Base-by-base conservation (phyloP, 1,284 basidiomycete genomes). In the Takashimella koratensis region DNA sequence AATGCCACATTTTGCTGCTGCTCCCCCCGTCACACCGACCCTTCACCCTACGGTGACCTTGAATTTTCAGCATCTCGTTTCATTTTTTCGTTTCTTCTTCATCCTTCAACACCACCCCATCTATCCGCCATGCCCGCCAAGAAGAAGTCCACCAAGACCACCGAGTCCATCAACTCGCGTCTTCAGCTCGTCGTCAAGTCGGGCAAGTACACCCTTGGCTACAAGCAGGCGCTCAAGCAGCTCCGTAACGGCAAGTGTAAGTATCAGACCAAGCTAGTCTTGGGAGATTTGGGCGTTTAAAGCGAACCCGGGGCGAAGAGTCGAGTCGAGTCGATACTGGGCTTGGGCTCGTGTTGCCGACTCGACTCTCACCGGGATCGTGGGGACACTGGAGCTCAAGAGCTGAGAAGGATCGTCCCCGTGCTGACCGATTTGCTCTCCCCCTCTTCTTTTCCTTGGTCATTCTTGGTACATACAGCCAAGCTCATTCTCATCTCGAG, bases 161-260 rank as follows among this genome's bases (percentile, higher is more conserved):
- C 85, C 71, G 95, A 98, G 83, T 93, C 89, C 75, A 96, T 98
- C 81, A 85, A 94, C 74, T 85, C 93, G 70, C 87, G 88, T 76
- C 89, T 98, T 63, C 89, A 92, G 63, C 91, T 99, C 71, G 94
- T 97, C 75, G 94, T 98, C 79, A 98, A 98, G 85, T 97, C 93
- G 66, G 77, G 77, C 62, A 75, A 74, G 79, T 95, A 89, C 84
- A 82, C 83, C 54, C 82, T 96, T 64, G 93, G 94, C 59, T 95
- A 96, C 86, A 96, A 96, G 81, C 90, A 89, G 64, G 91, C 95
- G 52, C 83, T 99, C 71, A 98, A 98, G 85, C 87, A 91, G 81
- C 96, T 98, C 89, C 88, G 96, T 73, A 88, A 81, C 68, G 95
- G 96, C 78, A 97, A 97, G 84, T 90, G 93, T 96, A 77, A 82